These are phyloP conservation scores for Penicillium sp. DNA, from an alignment of 2,329 filamentous ascomycete species.

Conservation along the genomic window DNA sequence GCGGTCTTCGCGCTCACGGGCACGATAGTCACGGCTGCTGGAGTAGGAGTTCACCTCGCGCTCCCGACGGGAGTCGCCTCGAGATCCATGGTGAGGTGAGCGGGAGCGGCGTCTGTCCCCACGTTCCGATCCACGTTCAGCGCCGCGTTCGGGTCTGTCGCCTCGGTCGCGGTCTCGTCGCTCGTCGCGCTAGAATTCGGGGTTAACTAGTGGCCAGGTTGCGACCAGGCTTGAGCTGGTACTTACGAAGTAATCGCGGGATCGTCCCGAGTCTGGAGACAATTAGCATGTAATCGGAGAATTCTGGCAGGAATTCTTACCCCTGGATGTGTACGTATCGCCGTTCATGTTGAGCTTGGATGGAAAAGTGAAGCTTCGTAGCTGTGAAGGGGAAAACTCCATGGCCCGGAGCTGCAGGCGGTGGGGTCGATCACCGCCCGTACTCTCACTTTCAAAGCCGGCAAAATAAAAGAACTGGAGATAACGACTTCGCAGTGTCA, in stretches of 20 bases:
- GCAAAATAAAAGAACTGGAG: slow-evolving; percentile 2
- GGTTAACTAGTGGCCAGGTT: slow-evolving; percentile 22
- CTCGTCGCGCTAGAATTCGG: slow-evolving; percentile 43
- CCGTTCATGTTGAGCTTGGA: slow-evolving; percentile 67
- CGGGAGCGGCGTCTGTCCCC: slow-evolving; percentile 74
- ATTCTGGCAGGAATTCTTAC: slow-evolving; percentile 45
- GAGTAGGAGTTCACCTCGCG: slow-evolving; percentile 82
- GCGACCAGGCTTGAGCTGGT: slow-evolving; percentile 2
- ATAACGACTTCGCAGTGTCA: not conserved
- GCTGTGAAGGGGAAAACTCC: slow-evolving; percentile 33
- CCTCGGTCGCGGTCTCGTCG: slow-evolving; percentile 43
- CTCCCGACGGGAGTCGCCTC: slow-evolving; percentile 62
- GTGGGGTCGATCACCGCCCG: slow-evolving; percentile 25
- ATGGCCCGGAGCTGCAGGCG: slow-evolving; percentile 25
- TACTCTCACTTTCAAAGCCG: not conserved
- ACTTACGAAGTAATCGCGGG: slow-evolving; percentile 54
- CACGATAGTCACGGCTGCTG: slow-evolving; percentile 85
- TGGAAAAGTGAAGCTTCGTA: slow-evolving; percentile 19
- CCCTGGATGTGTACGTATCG: slow-evolving; percentile 75
- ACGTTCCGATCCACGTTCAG: slow-evolving; percentile 42
- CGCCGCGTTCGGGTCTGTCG: slow-evolving; percentile 42
- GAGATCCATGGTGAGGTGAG: slow-evolving; percentile 72
- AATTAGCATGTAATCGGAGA: slow-evolving; percentile 24
- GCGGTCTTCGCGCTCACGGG: slow-evolving; percentile 88
- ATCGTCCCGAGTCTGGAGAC: slow-evolving; percentile 49